Percentiles rank a stretch among this genome's conserved stretches.
These are phyloP conservation scores for Sugiyamaella grinbergsii DNA, from an alignment of 1,139 yeast species.

Conservation along the genomic window DNA sequence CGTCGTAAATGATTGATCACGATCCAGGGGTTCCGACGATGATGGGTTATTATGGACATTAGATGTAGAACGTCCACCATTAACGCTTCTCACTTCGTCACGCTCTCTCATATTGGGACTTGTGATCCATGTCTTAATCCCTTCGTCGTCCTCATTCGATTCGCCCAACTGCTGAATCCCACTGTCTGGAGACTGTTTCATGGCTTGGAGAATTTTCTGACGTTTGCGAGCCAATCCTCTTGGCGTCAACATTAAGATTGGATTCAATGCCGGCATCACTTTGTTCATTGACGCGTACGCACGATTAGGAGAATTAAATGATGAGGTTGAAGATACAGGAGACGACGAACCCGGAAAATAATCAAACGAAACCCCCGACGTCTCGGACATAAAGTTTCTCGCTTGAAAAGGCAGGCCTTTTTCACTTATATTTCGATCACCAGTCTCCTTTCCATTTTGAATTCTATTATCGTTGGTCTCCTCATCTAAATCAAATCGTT, in stretches of 20 bases:
- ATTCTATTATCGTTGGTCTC: neutral
- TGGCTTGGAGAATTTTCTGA: conserved; percentile 12
- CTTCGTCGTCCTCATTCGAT: neutral
- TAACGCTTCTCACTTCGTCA: neutral
- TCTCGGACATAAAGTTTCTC: neutral
- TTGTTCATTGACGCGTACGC: neutral
- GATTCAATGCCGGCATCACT: conserved; percentile 13
- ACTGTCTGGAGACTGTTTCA: conserved; percentile 5
- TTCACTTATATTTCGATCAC: neutral
- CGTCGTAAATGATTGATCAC: neutral
- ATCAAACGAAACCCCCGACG: neutral
- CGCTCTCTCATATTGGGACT: neutral
- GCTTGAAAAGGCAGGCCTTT: neutral
- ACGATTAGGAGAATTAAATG: neutral
- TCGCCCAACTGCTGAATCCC: neutral
- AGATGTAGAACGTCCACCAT: too few species aligned
- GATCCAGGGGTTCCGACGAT: neutral
- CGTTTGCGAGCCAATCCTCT: conserved; percentile 17
- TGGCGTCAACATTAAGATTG: conserved; percentile 21
- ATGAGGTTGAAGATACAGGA: conserved; percentile 1
- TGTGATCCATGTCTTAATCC: conserved; percentile 5
- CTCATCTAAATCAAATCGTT: neutral
- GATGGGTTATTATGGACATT: too few species aligned
- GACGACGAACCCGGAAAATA: neutral
- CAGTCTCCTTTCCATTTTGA: neutral